A percentile compares a stretch with the other conserved stretches of the same genome.
phyloP scores from a whole-genome alignment of 148 eudicot species.

The Fagopyrum homotropicum region DNA sequence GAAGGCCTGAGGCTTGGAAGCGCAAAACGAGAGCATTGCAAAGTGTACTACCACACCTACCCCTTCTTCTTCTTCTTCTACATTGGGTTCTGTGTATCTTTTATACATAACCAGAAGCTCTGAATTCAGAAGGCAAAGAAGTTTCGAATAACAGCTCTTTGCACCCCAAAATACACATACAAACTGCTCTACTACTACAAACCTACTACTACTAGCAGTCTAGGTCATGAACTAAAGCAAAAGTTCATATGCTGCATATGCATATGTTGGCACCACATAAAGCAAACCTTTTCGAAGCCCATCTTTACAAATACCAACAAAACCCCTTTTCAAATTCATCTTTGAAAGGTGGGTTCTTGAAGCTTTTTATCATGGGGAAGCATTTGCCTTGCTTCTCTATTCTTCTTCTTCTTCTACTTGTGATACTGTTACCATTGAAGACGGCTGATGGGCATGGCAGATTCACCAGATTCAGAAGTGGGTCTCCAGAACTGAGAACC shows the following conservation, averaged over 20 bases:
- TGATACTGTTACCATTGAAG: not conserved
- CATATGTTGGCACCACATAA: not conserved
- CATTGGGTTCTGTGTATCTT: conserved; percentile 19
- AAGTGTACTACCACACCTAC: not conserved
- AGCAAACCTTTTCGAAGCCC: not conserved
- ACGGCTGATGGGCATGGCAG: conserved; percentile 29
- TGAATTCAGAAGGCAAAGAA: conserved; percentile 45
- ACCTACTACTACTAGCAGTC: not conserved
- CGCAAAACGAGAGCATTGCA: not conserved
- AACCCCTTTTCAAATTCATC: not conserved
- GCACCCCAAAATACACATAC: not conserved
- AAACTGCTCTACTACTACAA: not conserved
- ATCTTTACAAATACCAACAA: not conserved
- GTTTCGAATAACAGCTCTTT: conserved; percentile 31
- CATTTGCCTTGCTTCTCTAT: not conserved
- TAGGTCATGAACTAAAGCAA: not conserved
- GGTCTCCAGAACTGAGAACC: conserved; percentile 14
- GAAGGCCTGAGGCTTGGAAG: not conserved
- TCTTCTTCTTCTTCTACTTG: conserved; percentile 4
- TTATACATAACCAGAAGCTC: conserved; percentile 22
- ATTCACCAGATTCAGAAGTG: conserved; percentile 31
- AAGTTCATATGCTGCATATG: not conserved
- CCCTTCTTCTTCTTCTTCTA: conserved; percentile 16
- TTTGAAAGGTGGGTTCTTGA: not conserved
- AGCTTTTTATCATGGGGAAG: not conserved